Percentiles rank a stretch among this genome's conserved stretches.
These are phyloP conservation scores for Eutrema salsugineum DNA, from an alignment of 441 rosid species.

Conservation along the genomic window DNA sequence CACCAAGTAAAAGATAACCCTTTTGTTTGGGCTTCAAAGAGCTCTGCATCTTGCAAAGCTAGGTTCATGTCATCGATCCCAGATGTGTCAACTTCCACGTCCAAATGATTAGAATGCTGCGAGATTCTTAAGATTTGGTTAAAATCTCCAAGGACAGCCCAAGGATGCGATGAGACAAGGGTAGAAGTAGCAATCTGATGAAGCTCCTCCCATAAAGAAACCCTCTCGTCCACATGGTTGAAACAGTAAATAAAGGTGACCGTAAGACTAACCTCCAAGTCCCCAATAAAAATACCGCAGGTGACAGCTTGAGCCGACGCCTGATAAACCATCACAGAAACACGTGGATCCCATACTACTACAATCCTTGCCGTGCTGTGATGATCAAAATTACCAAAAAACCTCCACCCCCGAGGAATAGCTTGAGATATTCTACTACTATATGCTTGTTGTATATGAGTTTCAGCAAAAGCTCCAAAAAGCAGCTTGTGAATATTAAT, in stretches of 20 bases:
- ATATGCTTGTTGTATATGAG: not conserved
- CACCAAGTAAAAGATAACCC: not conserved
- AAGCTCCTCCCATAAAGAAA: too few species aligned
- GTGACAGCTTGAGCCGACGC: too few species aligned
- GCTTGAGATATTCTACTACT: too few species aligned
- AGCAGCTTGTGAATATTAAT: not conserved
- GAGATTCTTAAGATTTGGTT: not conserved
- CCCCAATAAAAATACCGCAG: too few species aligned
- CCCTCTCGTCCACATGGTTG: too few species aligned
- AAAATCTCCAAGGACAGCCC: not conserved
- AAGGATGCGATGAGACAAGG: fast-evolving
- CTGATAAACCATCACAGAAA: too few species aligned
- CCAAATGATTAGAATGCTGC: not conserved
- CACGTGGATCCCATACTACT: too few species aligned
- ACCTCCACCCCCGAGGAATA: not conserved
- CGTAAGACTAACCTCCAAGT: too few species aligned
- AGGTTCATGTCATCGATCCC: not conserved
- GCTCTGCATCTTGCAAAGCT: not conserved
- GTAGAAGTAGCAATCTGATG: too few species aligned
- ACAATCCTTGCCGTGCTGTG: too few species aligned
- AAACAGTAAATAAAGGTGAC: too few species aligned
- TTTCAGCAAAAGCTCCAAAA: not conserved
- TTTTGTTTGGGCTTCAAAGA: not conserved
- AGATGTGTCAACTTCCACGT: not conserved
- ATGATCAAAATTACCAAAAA: not conserved